Base-by-base conservation (phyloP, 352 stramenopile genomes). In the Phytopythium delawarense region DNA sequence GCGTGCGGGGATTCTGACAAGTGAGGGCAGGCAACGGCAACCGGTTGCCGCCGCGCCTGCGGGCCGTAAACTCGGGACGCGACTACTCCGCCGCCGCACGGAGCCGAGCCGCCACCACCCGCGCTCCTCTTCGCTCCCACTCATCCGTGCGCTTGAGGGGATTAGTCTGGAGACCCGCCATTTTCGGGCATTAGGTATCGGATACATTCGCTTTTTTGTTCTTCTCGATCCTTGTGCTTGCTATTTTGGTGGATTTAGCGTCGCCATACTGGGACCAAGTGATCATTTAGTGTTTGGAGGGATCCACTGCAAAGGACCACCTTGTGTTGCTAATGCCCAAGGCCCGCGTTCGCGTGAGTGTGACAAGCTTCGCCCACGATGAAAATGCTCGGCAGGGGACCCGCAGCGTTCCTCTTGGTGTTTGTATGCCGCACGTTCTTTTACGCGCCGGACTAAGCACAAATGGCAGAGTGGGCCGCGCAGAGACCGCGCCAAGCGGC, bases 1-100 rank as follows among this genome's bases (percentile, higher is more conserved):
- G 45, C 59, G 18, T 42, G 48, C 52, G 44, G 59, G 71, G 59
- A 75, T 73, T 69, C 39, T 78, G 62, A 63, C 30, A 72, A 75
- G 20, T 78, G 71, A 60, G 53, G 58, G 44, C 28, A 28, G 34
- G 20, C 18, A 50, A 25, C 9, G 45, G n/a, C n/a, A 52, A 52
- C 46, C 5, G 23, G 46, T 52, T 52, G 46, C 46, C 46, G 7
- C 9, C n/a, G 21, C 8, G 8, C 16, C 15, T 11, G 0, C 11
- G n/a, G 18, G 13, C 9, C 45, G 45, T 51, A 51, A 51, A 51
- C 45, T 30, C 5, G 21, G 45, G 45, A 21, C 45, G 45, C 21
- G 45, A 51, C 45, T 51, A 51, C 45, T 51, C 45, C 44, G 20
- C 9, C 40, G 15, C n/a, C n/a, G n/a, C 28, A 1, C 28, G 28